Percentiles rank a stretch among this genome's conserved stretches.
Evolutionary conservation across 257 asterid species (phyloP).

Genomic region (Cordia subcordata): DNA sequence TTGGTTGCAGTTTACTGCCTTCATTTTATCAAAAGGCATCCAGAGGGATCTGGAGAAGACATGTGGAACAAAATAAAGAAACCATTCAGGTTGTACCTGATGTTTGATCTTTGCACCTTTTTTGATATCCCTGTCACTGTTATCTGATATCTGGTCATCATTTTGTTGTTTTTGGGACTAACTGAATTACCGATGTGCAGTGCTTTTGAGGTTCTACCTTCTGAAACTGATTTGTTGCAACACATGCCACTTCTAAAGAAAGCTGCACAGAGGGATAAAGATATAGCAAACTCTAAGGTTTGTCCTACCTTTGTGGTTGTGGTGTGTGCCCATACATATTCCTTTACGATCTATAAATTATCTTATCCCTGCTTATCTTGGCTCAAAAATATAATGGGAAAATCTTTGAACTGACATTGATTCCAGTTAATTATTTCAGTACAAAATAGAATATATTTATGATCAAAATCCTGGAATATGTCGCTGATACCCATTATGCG

Average conservation of each 20-base stretch:
- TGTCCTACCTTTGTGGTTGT: neutral
- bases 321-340: conserved; percentile 7
- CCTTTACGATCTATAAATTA: conserved; percentile 4
- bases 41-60: conserved; percentile 27
- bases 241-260: conserved; percentile 46
- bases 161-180: conserved; percentile 6
- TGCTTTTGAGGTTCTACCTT: conserved; percentile 51
- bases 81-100: conserved; percentile 28
- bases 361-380: conserved; percentile 1
- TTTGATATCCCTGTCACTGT: conserved; percentile 2
- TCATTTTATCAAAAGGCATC: conserved; percentile 44
- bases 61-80: conserved; percentile 46
- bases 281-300: conserved; percentile 54
- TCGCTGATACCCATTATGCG: neutral
- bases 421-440: neutral
- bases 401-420: neutral
- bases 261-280: conserved; percentile 48
- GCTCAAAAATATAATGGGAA: neutral
- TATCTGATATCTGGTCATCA: neutral
- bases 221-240: conserved; percentile 46
- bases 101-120: neutral
- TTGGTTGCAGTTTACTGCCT: conserved; percentile 47
- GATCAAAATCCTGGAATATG: neutral
- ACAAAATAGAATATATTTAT: neutral
- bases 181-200: conserved; percentile 30